These are phyloP conservation scores for Lepidopterella palustris DNA, from an alignment of 495 filamentous ascomycete genomes.

Conservation along the genomic window DNA sequence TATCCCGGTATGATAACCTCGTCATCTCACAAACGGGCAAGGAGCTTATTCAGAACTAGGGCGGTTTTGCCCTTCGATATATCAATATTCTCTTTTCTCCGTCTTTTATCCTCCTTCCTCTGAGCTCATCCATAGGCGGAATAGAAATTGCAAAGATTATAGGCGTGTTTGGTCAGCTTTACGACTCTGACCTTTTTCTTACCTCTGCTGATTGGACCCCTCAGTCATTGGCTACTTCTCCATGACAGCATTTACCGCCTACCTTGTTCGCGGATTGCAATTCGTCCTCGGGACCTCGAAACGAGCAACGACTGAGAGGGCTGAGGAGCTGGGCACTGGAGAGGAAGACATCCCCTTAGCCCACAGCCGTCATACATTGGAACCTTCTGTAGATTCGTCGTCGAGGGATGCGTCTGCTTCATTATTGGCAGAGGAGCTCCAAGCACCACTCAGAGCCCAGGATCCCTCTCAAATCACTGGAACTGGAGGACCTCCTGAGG, in stretches of 20 bases:
- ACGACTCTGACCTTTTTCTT: not conserved
- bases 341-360: slow-evolving; percentile 37
- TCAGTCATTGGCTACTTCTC: slow-evolving; percentile 47
- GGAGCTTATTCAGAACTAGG: slow-evolving; percentile 30
- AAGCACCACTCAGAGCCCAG: slow-evolving; percentile 31
- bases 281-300: slow-evolving; percentile 44
- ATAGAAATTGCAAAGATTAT: slow-evolving; percentile 51
- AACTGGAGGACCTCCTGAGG: slow-evolving; percentile 38
- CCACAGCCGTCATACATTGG: not conserved
- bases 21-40: not conserved
- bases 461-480: slow-evolving; percentile 37
- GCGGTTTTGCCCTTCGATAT: slow-evolving; percentile 48
- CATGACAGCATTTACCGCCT: slow-evolving; percentile 43
- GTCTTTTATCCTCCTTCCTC: slow-evolving; percentile 48
- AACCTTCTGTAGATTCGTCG: not conserved
- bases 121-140: slow-evolving; percentile 45
- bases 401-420: slow-evolving; percentile 1
- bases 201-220: not conserved
- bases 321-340: slow-evolving; percentile 42
- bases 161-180: slow-evolving; percentile 45
- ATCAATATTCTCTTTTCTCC: slow-evolving; percentile 52
- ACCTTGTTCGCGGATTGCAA: slow-evolving; percentile 46
- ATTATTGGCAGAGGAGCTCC: slow-evolving; percentile 8
- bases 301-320: slow-evolving; percentile 42
- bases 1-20: slow-evolving; percentile 39